Conservation (phyloP, 108 stramenopile genomes). For the Skeletonema potamos region DNA sequence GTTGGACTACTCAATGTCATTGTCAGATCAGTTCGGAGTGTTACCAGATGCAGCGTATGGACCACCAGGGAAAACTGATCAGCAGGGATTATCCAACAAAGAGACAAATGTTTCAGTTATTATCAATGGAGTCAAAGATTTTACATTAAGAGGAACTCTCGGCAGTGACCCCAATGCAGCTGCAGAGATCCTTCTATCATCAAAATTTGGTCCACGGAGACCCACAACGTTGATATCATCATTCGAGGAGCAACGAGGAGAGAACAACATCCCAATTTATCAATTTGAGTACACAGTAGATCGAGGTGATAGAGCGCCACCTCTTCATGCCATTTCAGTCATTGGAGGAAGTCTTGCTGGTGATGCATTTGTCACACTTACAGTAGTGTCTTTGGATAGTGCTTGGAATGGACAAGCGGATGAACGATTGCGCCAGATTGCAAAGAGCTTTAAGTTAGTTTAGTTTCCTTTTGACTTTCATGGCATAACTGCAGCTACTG, state of each 20-base stretch:
- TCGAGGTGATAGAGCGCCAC: constrained; percentile 54
- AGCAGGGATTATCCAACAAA: constrained; percentile 55
- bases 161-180: constrained; percentile 52
- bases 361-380: constrained; percentile 53
- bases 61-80: constrained; percentile 60
- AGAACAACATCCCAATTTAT: constrained; percentile 36
- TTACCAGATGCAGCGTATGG: constrained; percentile 72
- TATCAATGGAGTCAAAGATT: constrained; percentile 47
- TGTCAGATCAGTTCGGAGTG: not conserved
- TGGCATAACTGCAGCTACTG: too few species aligned
- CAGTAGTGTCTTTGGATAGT: constrained; percentile 62
- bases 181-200: constrained; percentile 52
- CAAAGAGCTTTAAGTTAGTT: constrained; percentile 56
- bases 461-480: not conserved
- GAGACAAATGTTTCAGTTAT: constrained; percentile 80
- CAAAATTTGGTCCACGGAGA: constrained; percentile 62
- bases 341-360: constrained; percentile 42
- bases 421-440: constrained; percentile 56
- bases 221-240: constrained; percentile 54
- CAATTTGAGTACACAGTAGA: constrained; percentile 77
- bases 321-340: constrained; percentile 68
- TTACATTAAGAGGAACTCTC: constrained; percentile 53
- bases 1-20: constrained; percentile 63
- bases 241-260: constrained; percentile 32
- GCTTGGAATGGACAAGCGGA: constrained; percentile 45